Evolutionary conservation across 139 green algal species (phyloP), one percentile per base, ranked within the genome.

Genomic region (Diplosphaera chodatii): DNA sequence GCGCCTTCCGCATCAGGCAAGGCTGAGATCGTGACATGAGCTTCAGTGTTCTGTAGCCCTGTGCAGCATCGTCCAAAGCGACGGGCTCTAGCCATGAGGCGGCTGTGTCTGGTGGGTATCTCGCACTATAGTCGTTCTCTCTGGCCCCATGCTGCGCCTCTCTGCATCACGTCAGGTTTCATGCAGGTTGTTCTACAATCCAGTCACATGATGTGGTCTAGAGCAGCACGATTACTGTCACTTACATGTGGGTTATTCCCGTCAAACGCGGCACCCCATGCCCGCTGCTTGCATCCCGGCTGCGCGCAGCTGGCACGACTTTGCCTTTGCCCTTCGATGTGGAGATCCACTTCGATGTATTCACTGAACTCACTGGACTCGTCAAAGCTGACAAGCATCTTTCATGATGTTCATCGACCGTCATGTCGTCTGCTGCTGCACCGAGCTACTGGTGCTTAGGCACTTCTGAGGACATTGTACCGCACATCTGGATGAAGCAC

Each of bases 81-180:
- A 81, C n/a, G 32, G 82, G 74, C 0, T 59, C 23, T n/a, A 77
- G 40, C 78, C 78, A 83, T 18, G n/a, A 65, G 20, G 32, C 34
- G 0, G 20, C 77, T 21, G 70, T 29, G 4, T 29, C 6, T 29
- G 62, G 33, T 25, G 33, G 10, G 41, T 71, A 82, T 40, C 78
- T 64, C 5, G 78, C 74, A 6, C 29, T 65, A 6, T 70, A 75
- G 68, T 80, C 68, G 30, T 33, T 66, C 63, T 70, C 70, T 10
- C 63, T 40, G 29, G 77, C 78, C 28, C 78, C 78, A 65, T 81
- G 74, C 56, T 83, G 27, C 15, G 74, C 48, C 66, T 83, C 78
- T 1, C 78, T 83, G 78, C 64, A n/a, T n/a, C n/a, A n/a, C n/a
- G n/a, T n/a, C n/a, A n/a, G n/a, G n/a, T n/a, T n/a, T n/a, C n/a